phyloP scores from a whole-genome alignment of 495 filamentous ascomycete genomes.

The Daldinia loculata region DNA sequence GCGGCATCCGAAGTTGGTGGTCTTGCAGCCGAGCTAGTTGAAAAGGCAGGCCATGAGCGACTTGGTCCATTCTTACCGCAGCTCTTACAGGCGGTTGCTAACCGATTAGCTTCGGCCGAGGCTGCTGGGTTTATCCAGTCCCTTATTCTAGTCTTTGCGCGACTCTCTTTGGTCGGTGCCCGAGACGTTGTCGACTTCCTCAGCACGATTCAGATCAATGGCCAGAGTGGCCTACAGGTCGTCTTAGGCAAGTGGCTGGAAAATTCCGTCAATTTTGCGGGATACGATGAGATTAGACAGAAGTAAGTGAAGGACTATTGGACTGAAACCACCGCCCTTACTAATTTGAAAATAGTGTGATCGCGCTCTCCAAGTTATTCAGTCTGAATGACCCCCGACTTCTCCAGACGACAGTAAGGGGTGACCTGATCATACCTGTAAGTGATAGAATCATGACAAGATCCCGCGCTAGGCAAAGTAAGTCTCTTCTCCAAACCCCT shows the following conservation, averaged over 20 bases:
- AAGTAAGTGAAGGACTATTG: conserved; percentile 65
- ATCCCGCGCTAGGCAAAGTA: conserved; percentile 80
- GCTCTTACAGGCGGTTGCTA: conserved; percentile 91
- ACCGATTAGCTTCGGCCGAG: conserved; percentile 78
- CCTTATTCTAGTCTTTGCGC: conserved; percentile 92
- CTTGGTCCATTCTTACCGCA: conserved; percentile 90
- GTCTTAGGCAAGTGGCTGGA: conserved; percentile 96
- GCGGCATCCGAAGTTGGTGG: conserved; percentile 96
- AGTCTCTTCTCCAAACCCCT: conserved; percentile 26
- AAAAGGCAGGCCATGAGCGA: conserved; percentile 87
- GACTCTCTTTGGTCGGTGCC: conserved; percentile 82
- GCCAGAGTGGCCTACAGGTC: conserved; percentile 80
- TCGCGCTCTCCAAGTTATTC: conserved; percentile 89
- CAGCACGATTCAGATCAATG: conserved; percentile 77
- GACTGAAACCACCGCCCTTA: not conserved
- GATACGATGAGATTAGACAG: conserved; percentile 95
- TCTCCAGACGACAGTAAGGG: conserved; percentile 81
- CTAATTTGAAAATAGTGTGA: conserved; percentile 68
- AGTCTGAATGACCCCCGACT: conserved; percentile 85
- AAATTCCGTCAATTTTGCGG: conserved; percentile 93
- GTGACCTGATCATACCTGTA: conserved; percentile 84
- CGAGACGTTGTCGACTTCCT: conserved; percentile 93
- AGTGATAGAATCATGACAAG: conserved; percentile 91
- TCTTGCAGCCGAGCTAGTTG: conserved; percentile 91
- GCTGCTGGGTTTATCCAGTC: conserved; percentile 87